Conservation (phyloP, 2,329 filamentous ascomycete genomes). For the Pyrenochaeta sp. region DNA sequence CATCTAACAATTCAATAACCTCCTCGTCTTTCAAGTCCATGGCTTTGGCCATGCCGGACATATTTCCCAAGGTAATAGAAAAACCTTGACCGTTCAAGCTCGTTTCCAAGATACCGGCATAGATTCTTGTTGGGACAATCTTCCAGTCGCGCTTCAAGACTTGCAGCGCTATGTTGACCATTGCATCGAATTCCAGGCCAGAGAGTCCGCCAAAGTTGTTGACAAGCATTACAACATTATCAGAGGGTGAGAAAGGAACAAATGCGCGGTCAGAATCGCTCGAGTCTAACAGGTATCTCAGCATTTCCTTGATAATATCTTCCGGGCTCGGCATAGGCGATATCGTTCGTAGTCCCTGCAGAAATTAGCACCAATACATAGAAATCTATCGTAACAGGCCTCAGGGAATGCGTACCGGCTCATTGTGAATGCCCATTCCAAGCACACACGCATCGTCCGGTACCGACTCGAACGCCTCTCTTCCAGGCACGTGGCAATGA, state of each 20-base stretch:
- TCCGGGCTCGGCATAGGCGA: constrained; percentile 59
- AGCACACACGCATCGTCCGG: constrained; percentile 50
- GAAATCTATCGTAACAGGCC: not conserved
- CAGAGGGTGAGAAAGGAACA: constrained; percentile 56
- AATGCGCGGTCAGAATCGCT: constrained; percentile 59
- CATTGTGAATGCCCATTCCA: constrained; percentile 62
- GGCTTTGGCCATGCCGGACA: constrained; percentile 55
- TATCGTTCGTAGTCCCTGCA: constrained; percentile 55
- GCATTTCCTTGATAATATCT: constrained; percentile 58
- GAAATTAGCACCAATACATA: not conserved
- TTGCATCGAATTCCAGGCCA: constrained; percentile 58
- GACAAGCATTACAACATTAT: constrained; percentile 57
- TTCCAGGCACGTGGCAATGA: constrained; percentile 62
- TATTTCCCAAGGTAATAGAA: constrained; percentile 63
- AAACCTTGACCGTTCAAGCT: constrained; percentile 66
- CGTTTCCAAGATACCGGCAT: constrained; percentile 60
- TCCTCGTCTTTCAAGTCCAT: constrained; percentile 51
- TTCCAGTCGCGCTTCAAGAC: constrained; percentile 58
- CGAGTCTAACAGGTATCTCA: constrained; percentile 59
- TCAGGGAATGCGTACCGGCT: constrained; percentile 50
- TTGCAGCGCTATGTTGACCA: constrained; percentile 54
- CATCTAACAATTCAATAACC: constrained; percentile 59
- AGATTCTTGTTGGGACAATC: constrained; percentile 58
- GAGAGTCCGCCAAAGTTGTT: constrained; percentile 61
- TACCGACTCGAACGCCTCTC: constrained; percentile 60